phyloP scores from a whole-genome alignment of 305 asterid species.

The Solanum hybrid region DNA sequence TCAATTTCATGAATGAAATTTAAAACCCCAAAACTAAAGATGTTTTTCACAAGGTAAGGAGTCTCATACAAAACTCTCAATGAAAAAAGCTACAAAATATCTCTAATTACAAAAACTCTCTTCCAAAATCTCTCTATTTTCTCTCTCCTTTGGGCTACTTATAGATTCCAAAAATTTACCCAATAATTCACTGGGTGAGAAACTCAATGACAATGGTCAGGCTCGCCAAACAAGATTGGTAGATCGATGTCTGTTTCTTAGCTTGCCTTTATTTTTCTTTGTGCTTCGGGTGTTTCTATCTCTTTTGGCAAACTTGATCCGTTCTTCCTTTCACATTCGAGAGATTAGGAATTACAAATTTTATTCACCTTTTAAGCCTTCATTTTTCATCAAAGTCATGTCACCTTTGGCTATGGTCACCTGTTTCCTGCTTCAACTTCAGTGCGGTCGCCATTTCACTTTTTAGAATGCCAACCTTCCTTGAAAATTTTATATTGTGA shows the following conservation, averaged over 20 bases:
- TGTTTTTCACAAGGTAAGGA: too few relatives aligned
- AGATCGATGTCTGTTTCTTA: too few relatives aligned
- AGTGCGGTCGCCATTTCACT: background rate
- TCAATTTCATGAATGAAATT: background rate
- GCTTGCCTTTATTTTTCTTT: background rate
- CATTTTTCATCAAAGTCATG: background rate
- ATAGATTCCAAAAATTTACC: too few relatives aligned
- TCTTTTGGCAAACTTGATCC: background rate
- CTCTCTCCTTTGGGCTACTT: too few relatives aligned
- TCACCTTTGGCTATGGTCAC: background rate
- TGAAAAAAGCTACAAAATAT: too few relatives aligned
- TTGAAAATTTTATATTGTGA: background rate
- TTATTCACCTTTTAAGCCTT: background rate
- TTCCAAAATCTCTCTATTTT: too few relatives aligned
- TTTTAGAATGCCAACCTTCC: background rate
- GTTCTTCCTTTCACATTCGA: background rate
- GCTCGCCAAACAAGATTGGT: too few relatives aligned
- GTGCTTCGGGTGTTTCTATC: background rate
- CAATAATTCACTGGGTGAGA: too few relatives aligned
- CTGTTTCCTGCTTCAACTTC: background rate
- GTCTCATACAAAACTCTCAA: too few relatives aligned
- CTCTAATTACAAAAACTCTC: too few relatives aligned
- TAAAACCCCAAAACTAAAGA: background rate
- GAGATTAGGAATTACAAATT: background rate
- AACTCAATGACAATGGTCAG: too few relatives aligned